These are phyloP conservation scores for Sarocladiaceae sp. DNA, from an alignment of 2,329 filamentous ascomycete genomes.

Conservation along the genomic window DNA sequence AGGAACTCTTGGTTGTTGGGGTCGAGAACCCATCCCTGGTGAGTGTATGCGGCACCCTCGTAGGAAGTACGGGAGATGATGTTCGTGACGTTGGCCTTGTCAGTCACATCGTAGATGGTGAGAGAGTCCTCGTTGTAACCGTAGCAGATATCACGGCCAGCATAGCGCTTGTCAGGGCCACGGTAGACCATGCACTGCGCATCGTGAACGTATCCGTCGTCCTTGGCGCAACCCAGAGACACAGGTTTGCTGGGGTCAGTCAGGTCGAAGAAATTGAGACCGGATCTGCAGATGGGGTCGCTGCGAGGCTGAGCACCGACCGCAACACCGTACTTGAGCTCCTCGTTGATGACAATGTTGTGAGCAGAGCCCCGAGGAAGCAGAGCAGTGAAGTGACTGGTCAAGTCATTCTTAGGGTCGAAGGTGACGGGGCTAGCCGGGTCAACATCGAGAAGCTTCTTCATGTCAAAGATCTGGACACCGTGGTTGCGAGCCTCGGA, in stretches of 20 bases:
- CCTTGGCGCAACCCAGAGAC: constrained; percentile 46
- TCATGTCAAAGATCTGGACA: constrained; percentile 60
- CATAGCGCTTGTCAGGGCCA: constrained; percentile 32
- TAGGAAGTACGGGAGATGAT: constrained; percentile 51
- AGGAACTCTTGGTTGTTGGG: constrained; percentile 34
- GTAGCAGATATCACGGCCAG: constrained; percentile 46
- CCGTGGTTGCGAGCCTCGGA: constrained; percentile 42
- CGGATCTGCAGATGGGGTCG: constrained; percentile 35
- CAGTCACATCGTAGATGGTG: constrained; percentile 49
- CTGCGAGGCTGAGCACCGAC: constrained; percentile 38
- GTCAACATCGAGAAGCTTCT: constrained; percentile 42
- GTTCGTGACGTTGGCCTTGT: constrained; percentile 43
- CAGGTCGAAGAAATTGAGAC: constrained; percentile 55
- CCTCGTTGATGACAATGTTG: constrained; percentile 27
- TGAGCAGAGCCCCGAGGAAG: constrained; percentile 15
- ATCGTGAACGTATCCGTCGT: constrained; percentile 58
- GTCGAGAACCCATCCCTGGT: constrained; percentile 50
- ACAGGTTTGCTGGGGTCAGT: constrained; percentile 48
- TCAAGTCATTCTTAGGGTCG: constrained; percentile 6
- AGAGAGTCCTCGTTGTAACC: constrained; percentile 47
- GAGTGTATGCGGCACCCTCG: constrained; percentile 45
- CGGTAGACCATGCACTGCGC: constrained; percentile 13
- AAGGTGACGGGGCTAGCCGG: constrained; percentile 15
- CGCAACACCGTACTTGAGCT: constrained; percentile 39
- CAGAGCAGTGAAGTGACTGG: constrained; percentile 24